Evolutionary conservation across 805 yeast genomes (phyloP).

Genomic region (Candida alai): DNA sequence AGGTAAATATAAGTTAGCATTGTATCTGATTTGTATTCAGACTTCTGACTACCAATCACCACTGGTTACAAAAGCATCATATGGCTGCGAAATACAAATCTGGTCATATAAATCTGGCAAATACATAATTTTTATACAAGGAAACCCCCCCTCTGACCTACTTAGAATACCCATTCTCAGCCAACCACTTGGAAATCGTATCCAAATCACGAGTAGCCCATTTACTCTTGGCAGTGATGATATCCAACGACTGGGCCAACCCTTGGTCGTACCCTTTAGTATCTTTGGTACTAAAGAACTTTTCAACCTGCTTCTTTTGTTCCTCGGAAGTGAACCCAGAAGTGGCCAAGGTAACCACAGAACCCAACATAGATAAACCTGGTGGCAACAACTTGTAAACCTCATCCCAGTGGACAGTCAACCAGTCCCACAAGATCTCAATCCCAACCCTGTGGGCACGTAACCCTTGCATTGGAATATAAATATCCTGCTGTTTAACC

Average conservation of each 20-base stretch:
- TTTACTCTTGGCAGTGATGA: constrained; percentile 49
- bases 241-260: constrained; percentile 63
- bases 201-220: constrained; percentile 57
- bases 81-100: too few species aligned
- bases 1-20: too few species aligned
- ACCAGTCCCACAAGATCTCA: constrained; percentile 71
- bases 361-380: constrained; percentile 72
- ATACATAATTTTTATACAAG: constrained; percentile 1
- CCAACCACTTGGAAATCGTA: constrained; percentile 48
- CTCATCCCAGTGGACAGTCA: constrained; percentile 67
- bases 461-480: constrained; percentile 74
- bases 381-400: constrained; percentile 71
- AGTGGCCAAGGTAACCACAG: constrained; percentile 62
- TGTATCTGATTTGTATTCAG: too few species aligned
- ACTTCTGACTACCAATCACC: too few species aligned
- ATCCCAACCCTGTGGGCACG: constrained; percentile 61
- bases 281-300: constrained; percentile 49
- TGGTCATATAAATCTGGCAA: not conserved
- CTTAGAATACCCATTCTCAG: constrained; percentile 27
- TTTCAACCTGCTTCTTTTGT: constrained; percentile 47
- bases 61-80: too few species aligned
- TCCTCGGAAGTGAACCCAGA: constrained; percentile 56
- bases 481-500: constrained; percentile 66
- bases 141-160: constrained; percentile 4
- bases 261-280: constrained; percentile 64